Conservation (phyloP, 139 green algal species). For the Picochlorum sp. region DNA sequence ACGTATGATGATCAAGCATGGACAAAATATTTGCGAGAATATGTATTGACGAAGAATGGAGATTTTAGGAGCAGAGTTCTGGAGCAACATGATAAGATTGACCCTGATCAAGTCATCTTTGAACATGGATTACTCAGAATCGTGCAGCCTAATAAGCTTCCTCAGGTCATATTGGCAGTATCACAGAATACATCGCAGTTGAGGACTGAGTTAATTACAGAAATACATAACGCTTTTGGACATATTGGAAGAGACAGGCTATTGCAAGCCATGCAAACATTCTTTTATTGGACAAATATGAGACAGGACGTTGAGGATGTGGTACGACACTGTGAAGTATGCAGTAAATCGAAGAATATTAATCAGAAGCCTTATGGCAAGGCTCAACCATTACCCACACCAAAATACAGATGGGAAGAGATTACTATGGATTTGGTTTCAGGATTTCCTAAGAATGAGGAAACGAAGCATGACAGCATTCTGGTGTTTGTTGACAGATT, state of each 20-base stretch:
- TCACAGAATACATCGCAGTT: not conserved
- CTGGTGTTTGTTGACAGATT: constrained; percentile 46
- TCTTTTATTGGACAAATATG: constrained; percentile 1
- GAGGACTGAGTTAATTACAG: constrained; percentile 16
- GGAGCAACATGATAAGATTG: not conserved
- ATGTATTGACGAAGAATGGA: not conserved
- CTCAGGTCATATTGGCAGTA: constrained; percentile 2
- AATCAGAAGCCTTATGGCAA: constrained; percentile 1
- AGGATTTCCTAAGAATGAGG: constrained; percentile 25
- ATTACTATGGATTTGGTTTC: constrained; percentile 53
- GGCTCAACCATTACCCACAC: constrained; percentile 28
- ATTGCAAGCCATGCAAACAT: not conserved
- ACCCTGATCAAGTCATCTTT: too few species aligned
- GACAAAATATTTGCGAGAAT: not conserved
- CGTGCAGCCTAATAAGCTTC: not conserved
- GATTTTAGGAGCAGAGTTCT: not conserved
- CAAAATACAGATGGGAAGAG: constrained; percentile 23
- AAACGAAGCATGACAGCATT: constrained; percentile 28
- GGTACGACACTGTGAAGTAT: not conserved
- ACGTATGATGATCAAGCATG: not conserved
- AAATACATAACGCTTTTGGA: constrained; percentile 3
- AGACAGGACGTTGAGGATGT: not conserved
- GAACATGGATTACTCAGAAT: not conserved
- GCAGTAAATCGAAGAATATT: not conserved
- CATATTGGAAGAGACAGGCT: not conserved